phyloP scores from a whole-genome alignment of 2,329 filamentous ascomycete species.

The Talaromyces sp. region DNA sequence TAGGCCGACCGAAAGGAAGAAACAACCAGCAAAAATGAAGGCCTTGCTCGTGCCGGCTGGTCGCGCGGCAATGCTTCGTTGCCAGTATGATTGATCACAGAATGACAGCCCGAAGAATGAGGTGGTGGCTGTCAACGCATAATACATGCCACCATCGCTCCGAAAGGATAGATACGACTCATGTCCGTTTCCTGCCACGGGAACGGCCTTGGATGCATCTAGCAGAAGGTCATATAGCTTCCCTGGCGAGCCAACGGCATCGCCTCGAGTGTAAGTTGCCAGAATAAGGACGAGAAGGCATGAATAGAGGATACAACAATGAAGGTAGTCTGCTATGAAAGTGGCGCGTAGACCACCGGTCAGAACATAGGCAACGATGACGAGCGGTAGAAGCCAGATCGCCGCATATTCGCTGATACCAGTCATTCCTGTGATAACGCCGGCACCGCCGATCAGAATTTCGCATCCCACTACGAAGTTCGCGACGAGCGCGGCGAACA shows the following conservation, averaged over 20 bases:
- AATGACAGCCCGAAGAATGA: conserved; percentile 36
- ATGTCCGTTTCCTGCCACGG: conserved; percentile 29
- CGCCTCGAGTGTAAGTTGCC: conserved; percentile 24
- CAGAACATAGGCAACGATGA: conserved; percentile 41
- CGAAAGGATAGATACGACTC: conserved; percentile 41
- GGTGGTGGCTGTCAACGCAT: conserved; percentile 38
- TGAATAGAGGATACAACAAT: conserved; percentile 40
- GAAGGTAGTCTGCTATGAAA: conserved; percentile 43
- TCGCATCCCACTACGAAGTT: conserved; percentile 43
- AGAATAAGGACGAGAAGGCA: conserved; percentile 30
- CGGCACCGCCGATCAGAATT: conserved; percentile 39
- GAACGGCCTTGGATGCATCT: conserved; percentile 30
- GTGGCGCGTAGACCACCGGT: conserved; percentile 40
- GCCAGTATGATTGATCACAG: conserved; percentile 46
- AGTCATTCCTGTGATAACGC: conserved; percentile 39
- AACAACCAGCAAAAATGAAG: conserved; percentile 42
- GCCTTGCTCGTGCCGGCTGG: conserved; percentile 42
- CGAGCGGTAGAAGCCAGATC: conserved; percentile 40
- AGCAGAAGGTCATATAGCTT: conserved; percentile 39
- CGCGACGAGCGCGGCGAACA: conserved; percentile 40
- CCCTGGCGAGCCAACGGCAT: conserved; percentile 31
- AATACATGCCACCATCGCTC: conserved; percentile 35
- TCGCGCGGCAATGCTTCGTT: conserved; percentile 42
- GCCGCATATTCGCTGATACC: conserved; percentile 44
- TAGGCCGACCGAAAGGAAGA: conserved; percentile 37